Evolutionary conservation across 2,329 filamentous ascomycete species (phyloP), one percentile per base, ranked within the genome.

Genomic region (Trichoderma atrobrunneum): DNA sequence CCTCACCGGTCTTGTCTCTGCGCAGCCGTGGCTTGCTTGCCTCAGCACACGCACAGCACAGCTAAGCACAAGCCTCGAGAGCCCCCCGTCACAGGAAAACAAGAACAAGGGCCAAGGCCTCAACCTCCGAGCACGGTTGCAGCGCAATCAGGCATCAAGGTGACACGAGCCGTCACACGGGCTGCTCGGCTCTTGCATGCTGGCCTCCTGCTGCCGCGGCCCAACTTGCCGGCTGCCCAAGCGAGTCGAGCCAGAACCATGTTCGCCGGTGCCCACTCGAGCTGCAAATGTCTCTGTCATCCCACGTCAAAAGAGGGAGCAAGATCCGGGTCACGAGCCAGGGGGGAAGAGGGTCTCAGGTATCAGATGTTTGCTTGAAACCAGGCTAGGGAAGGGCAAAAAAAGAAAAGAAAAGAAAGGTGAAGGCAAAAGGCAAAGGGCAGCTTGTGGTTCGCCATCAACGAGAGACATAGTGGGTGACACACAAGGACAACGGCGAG

Each of bases 91-190:
- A 32, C 34, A 36, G 34, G 54, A 39, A 48, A 60, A 7, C n/a
- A 59, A 43, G 26, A 60, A 26, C n/a, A 59, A 43, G 26, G 57
- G 24, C 64, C 56, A 69, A 69, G 34, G 39, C 56, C 28, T 34
- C 66, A 24, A 21, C 36, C 30, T 32, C 30, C 43, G 7, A 36
- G 34, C n/a, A 32, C 67, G 26, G 63, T 43, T 30, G 56, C 56
- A 26, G 67, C 14, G 54, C 56, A 70, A 62, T 70, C 67, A 70
- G 67, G 67, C 67, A 70, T 62, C 67, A 70, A 54, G 32, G 67
- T 70, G 67, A 70, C 67, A 70, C 67, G 67, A 70, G 57, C 57
- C 67, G 67, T 70, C 57, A 70, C 67, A 62, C 56, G 32, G n/a
- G 36, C 66, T 70, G 30, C 66, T 51, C 66, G 57, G 65, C 56